A percentile compares a stretch with the other conserved stretches of the same genome.
phyloP scores from a whole-genome alignment of 2,329 filamentous ascomycete species.

The Epichloe elymi region DNA sequence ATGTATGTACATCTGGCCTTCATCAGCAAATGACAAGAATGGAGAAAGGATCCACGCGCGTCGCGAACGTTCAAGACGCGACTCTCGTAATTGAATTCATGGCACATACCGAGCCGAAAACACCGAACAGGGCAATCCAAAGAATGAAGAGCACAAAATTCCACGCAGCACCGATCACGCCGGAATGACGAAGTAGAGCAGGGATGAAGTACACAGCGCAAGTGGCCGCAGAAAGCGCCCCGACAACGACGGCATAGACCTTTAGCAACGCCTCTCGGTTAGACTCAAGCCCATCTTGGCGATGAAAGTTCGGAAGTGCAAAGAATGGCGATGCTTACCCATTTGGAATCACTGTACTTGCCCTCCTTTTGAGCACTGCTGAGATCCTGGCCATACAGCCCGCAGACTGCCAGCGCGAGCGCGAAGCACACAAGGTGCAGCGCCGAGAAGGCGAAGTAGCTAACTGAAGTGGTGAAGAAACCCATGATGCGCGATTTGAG shows the following conservation, averaged over 20 bases:
- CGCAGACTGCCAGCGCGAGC: conserved; percentile 62
- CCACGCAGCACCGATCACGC: conserved; percentile 46
- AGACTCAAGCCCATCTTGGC: not conserved
- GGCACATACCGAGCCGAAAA: conserved; percentile 53
- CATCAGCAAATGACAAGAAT: not conserved
- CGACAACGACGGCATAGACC: conserved; percentile 62
- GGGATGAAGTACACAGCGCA: conserved; percentile 53
- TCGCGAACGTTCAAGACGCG: not conserved
- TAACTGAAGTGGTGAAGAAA: conserved; percentile 28
- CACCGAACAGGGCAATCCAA: conserved; percentile 70
- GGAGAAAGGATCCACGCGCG: not conserved
- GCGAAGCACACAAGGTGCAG: conserved; percentile 68
- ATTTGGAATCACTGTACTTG: conserved; percentile 49
- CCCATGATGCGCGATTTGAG: conserved; percentile 25
- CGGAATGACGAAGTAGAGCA: conserved; percentile 38
- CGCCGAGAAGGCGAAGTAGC: conserved; percentile 42
- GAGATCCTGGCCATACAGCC: conserved; percentile 63
- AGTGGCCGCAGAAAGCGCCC: conserved; percentile 50
- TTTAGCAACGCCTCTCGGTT: conserved; percentile 16
- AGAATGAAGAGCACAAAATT: conserved; percentile 61
- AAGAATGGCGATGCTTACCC: conserved; percentile 36
- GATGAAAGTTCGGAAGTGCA: not conserved
- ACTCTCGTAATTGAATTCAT: not conserved
- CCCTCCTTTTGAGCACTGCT: conserved; percentile 35
- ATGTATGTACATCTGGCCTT: conserved; percentile 51